phyloP scores from a whole-genome alignment of 1,284 basidiomycete genomes.

The Ustilago hordei region DNA sequence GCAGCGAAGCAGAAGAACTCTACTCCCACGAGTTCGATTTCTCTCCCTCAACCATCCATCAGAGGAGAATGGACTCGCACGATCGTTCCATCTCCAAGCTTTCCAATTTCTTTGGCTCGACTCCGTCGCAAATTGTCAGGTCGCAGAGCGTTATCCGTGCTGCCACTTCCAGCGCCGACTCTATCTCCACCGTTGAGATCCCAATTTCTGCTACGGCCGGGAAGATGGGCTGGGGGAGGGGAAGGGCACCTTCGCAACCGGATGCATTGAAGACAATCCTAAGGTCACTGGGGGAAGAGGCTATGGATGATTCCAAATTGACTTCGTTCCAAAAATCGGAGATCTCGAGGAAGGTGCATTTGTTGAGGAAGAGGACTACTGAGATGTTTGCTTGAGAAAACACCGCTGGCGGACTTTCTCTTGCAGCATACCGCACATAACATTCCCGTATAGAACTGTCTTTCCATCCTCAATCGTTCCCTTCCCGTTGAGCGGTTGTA shows the following conservation, averaged over 20 bases:
- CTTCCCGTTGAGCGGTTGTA: background rate
- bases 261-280: conserved; percentile 37
- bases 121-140: conserved; percentile 40
- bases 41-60: conserved; percentile 15
- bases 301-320: conserved; percentile 34
- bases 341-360: conserved; percentile 32
- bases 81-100: conserved; percentile 46
- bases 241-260: conserved; percentile 9
- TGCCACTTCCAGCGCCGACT: conserved; percentile 11
- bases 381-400: conserved; percentile 29
- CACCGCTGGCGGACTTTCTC: background rate
- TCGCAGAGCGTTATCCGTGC: conserved; percentile 20
- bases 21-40: conserved; percentile 8
- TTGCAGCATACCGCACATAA: background rate
- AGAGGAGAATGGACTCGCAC: conserved; percentile 12
- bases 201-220: background rate
- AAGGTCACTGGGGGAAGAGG: conserved; percentile 38
- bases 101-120: conserved; percentile 47
- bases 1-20: conserved; percentile 30
- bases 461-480: background rate
- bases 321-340: conserved; percentile 40
- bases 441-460: background rate
- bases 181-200: background rate
- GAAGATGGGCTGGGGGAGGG: background rate
- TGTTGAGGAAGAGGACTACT: conserved; percentile 35